Evolutionary conservation across 2,329 filamentous ascomycete genomes (phyloP).

Genomic region (Nemania diffusa): DNA sequence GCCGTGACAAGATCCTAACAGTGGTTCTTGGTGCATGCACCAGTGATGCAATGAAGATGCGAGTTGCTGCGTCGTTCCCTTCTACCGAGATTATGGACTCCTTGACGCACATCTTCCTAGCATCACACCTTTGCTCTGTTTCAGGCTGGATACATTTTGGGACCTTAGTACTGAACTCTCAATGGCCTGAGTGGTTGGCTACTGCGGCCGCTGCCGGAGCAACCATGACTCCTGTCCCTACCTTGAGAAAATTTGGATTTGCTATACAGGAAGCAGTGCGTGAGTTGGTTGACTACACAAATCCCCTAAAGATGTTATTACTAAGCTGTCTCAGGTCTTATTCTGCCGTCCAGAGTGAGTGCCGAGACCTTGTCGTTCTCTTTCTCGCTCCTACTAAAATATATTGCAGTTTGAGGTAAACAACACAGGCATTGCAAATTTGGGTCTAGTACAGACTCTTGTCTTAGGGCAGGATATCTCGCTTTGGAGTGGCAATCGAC

Average conservation of each 20-base stretch:
- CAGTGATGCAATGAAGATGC: slow-evolving; percentile 59
- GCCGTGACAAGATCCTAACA: slow-evolving; percentile 71
- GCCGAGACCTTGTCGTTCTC: slow-evolving; percentile 7
- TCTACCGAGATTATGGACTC: slow-evolving; percentile 60
- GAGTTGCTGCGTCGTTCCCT: slow-evolving; percentile 70
- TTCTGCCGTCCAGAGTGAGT: slow-evolving; percentile 48
- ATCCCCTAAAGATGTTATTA: slow-evolving; percentile 6
- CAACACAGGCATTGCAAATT: slow-evolving; percentile 58
- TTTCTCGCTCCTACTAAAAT: neutral
- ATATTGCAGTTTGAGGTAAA: slow-evolving; percentile 59
- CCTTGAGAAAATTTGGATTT: slow-evolving; percentile 70
- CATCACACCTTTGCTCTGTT: slow-evolving; percentile 65
- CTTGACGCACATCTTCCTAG: slow-evolving; percentile 69
- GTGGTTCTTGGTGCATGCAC: slow-evolving; percentile 71
- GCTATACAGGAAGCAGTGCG: slow-evolving; percentile 64
- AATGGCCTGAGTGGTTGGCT: slow-evolving; percentile 68
- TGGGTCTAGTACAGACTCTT: slow-evolving; percentile 61
- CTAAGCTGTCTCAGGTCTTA: slow-evolving; percentile 45
- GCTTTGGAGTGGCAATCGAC: slow-evolving; percentile 64
- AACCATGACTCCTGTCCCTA: slow-evolving; percentile 64
- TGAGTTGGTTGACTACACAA: slow-evolving; percentile 41
- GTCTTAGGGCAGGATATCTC: slow-evolving; percentile 61
- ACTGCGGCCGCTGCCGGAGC: slow-evolving; percentile 71
- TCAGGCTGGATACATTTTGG: slow-evolving; percentile 71
- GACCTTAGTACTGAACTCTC: slow-evolving; percentile 65